Base-by-base conservation (phyloP, 768 basidiomycete species). In the Aureoboletus auriporus region DNA sequence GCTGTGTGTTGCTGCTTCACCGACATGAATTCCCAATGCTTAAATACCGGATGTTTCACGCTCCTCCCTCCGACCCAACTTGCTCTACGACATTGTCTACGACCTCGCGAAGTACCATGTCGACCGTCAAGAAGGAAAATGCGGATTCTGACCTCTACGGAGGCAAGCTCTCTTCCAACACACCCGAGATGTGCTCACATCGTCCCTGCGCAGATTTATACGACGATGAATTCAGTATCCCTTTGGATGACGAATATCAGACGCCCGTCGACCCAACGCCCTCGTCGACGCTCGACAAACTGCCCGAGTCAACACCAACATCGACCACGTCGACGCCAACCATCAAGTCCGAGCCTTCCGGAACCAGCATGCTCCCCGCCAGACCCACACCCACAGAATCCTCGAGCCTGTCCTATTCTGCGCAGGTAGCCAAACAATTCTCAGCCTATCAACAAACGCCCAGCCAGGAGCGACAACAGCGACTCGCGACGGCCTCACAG, bases 391-490 rank as follows among this genome's bases (percentile, higher is more conserved):
- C 56, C 42, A 17, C 55, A 42, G 63, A 59, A 10, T 41, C 67
- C 37, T 36, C 57, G 42, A 64, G 71, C 11, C 44, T 80, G 51
- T 84, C 76, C 8, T 83, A 80, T 62, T 84, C 77, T 33, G 83
- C 77, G 4, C 83, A 81, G 66, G 77, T 81, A 42, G 82, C 80
- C 13, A 80, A 78, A 54, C 83, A 82, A 60, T 84, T 82, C 49
- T 80, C 81, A 8, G 69, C 71, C 10, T 84, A 80, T 58, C 80
- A 80, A 45, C 83, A 83, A 58, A 82, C 77, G 8, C 82, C 82
- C 0, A 80, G 81, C 51, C 82, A 83, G 56, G 81, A 82, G 55
- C 77, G 80, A 17, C 77, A 78, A 47, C 77, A 75, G 50, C 72
- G 75, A 11, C 20, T 39, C 28, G 56, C 65, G 7, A 46, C 38